Percentiles rank a stretch among this genome's conserved stretches.
phyloP scores from a whole-genome alignment of 208 protist genomes.

The Trichomonas vaginalis region DNA sequence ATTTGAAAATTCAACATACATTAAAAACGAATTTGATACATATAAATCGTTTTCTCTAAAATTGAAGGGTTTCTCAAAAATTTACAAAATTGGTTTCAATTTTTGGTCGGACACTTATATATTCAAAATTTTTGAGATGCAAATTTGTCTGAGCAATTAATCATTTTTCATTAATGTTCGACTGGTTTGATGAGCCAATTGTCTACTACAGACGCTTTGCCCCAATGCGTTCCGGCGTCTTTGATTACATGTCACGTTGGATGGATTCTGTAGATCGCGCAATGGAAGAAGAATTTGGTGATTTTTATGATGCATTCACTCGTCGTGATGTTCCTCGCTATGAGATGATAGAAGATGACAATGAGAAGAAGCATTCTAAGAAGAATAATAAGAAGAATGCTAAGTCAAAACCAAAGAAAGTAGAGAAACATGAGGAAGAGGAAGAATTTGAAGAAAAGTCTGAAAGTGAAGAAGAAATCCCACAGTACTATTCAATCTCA shows the following conservation, averaged over 20 bases:
- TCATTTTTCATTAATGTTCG: neutral
- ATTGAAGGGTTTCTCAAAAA: too few species aligned
- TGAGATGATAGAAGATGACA: neutral
- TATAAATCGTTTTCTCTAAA: too few species aligned
- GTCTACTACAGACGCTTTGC: neutral
- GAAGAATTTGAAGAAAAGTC: neutral
- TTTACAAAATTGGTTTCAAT: too few species aligned
- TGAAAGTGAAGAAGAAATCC: neutral
- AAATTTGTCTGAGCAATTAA: too few species aligned
- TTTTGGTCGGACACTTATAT: too few species aligned
- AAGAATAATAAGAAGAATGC: too few species aligned
- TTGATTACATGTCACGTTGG: neutral
- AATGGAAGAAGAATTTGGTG: neutral
- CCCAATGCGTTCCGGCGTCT: neutral
- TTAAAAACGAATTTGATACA: too few species aligned
- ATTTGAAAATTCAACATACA: too few species aligned
- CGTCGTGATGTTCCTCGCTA: too few species aligned
- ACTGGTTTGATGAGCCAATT: neutral
- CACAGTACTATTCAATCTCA: neutral
- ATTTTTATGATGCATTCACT: neutral
- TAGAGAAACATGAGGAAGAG: neutral
- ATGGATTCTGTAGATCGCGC: neutral
- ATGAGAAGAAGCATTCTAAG: neutral
- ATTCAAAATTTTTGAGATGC: too few species aligned
- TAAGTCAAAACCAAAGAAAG: neutral